phyloP scores from a whole-genome alignment of 2,329 filamentous ascomycete genomes.

The Verticillium alfalfae region DNA sequence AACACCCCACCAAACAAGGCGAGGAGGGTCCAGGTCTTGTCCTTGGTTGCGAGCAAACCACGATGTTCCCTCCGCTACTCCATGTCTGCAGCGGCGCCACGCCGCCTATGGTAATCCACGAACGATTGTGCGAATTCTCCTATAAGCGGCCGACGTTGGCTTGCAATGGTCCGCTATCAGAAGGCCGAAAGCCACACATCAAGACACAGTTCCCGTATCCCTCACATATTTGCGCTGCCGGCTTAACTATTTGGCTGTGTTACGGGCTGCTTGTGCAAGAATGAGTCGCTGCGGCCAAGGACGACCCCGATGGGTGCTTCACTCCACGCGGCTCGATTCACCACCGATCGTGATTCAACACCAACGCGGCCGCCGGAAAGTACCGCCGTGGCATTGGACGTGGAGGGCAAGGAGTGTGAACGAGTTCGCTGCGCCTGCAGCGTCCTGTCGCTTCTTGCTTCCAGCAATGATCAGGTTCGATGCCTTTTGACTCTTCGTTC shows the following conservation, averaged over 20 bases:
- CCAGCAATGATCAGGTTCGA: neutral
- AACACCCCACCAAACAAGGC: neutral
- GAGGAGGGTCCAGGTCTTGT: neutral
- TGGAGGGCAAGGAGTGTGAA: too few relatives aligned
- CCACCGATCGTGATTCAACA: too few relatives aligned
- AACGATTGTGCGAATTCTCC: neutral
- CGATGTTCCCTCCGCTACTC: neutral
- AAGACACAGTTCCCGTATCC: too few relatives aligned
- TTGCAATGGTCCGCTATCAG: neutral
- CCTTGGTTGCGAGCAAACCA: neutral
- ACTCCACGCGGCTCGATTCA: too few relatives aligned
- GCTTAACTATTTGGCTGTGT: too few relatives aligned
- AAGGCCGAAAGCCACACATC: neutral
- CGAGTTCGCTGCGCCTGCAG: neutral
- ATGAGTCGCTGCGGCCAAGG: too few relatives aligned
- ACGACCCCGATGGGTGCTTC: too few relatives aligned
- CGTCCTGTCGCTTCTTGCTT: neutral
- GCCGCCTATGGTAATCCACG: neutral
- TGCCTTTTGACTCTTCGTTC: neutral
- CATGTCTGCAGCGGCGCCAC: neutral
- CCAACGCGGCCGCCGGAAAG: too few relatives aligned
- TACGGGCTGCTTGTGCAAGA: too few relatives aligned
- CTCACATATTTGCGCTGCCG: too few relatives aligned
- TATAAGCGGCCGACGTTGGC: neutral
- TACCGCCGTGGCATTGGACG: too few relatives aligned